A percentile compares a stretch with the other conserved stretches of the same genome.
Conservation (phyloP, 2,329 filamentous ascomycete species). For the Aspergillus fischeri region DNA sequence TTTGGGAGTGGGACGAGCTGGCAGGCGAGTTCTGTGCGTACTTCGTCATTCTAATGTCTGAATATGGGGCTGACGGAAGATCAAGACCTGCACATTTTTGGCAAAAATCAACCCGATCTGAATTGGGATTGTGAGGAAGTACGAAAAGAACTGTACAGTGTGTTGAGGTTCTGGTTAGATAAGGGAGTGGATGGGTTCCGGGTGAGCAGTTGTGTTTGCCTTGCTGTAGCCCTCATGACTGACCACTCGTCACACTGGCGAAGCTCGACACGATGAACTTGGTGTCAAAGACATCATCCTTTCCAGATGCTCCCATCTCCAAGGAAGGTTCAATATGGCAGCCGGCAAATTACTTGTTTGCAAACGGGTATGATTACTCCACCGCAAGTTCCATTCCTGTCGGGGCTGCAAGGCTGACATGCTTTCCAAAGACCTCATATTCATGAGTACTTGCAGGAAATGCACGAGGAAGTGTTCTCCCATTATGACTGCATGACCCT, state of each 20-base stretch:
- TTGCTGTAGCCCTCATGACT: not conserved
- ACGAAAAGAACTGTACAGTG: constrained; percentile 61
- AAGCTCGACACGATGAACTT: constrained; percentile 60
- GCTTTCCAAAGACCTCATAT: constrained; percentile 28
- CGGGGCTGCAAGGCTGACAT: not conserved
- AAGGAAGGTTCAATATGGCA: constrained; percentile 45
- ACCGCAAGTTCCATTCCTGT: not conserved
- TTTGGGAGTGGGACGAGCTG: constrained; percentile 56
- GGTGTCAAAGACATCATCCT: constrained; percentile 56
- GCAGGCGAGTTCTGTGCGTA: constrained; percentile 59
- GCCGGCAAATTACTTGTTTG: constrained; percentile 54
- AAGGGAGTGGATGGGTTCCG: constrained; percentile 67
- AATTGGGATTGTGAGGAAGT: constrained; percentile 70
- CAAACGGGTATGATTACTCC: constrained; percentile 49
- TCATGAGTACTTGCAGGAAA: constrained; percentile 37
- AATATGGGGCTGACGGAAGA: not conserved
- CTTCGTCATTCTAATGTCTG: not conserved
- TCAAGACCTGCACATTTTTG: constrained; percentile 14
- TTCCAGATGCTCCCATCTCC: constrained; percentile 45
- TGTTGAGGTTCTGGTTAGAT: constrained; percentile 71
- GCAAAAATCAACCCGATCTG: constrained; percentile 54
- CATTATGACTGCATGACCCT: constrained; percentile 39
- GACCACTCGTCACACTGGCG: not conserved
- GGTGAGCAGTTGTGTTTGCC: constrained; percentile 30
- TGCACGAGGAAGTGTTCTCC: constrained; percentile 30